Conservation (phyloP, 2,329 filamentous ascomycete species). For the Parasarocladium wereldwijsianum region DNA sequence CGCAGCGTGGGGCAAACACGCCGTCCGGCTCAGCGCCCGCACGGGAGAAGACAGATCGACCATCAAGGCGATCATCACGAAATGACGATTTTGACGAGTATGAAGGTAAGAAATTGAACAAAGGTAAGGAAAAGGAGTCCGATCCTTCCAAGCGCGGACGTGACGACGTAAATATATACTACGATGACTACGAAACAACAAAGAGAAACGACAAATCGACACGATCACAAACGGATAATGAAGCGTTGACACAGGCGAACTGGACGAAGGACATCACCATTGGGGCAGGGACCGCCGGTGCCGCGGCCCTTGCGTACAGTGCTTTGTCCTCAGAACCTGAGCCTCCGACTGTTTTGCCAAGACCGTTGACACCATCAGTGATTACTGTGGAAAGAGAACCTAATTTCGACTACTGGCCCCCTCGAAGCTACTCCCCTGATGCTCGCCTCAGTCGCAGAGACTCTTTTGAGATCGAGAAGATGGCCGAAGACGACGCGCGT, state of each 20-base stretch:
- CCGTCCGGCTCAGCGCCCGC: conserved; percentile 13
- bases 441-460: conserved; percentile 33
- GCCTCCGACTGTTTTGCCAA: too few relatives aligned
- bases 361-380: conserved; percentile 33
- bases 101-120: conserved; percentile 11
- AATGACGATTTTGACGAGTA: conserved; percentile 17
- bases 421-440: conserved; percentile 12
- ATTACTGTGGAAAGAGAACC: conserved; percentile 40
- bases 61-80: conserved; percentile 15
- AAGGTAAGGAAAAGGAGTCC: conserved; percentile 5
- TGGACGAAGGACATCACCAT: conserved; percentile 1
- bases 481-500: conserved; percentile 15
- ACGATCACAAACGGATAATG: conserved; percentile 1
- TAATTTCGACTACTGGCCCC: conserved; percentile 24
- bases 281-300: conserved; percentile 2
- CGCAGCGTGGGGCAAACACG: conserved; percentile 15
- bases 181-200: conserved; percentile 9
- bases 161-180: conserved; percentile 14
- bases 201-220: too few relatives aligned
- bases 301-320: conserved; percentile 24
- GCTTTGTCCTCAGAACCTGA: conserved; percentile 23
- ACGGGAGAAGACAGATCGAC: conserved; percentile 10
- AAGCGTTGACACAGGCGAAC: conserved; percentile 1
- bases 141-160: conserved; percentile 10
- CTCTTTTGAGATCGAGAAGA: conserved; percentile 28